Evolutionary conservation across 2,329 filamentous ascomycete species (phyloP), one percentile per base, ranked within the genome.

Genomic region (Fusarium chlamydosporum): DNA sequence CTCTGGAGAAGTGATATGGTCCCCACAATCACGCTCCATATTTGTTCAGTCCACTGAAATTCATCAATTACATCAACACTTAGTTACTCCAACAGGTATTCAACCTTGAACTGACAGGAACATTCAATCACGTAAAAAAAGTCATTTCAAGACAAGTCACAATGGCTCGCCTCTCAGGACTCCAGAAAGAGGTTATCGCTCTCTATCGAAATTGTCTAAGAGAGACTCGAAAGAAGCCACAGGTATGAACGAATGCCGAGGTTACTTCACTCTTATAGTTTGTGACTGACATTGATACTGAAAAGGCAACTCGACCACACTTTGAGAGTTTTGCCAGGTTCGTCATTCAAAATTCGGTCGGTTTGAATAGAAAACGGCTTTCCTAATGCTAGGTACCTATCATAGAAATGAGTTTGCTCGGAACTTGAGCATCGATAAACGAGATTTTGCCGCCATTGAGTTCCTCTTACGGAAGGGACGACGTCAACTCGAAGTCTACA

Each of bases 171-270:
- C 83, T 94, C 27, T 97, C 94, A 9, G 96, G 96, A 35, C 84
- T 98, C n/a, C 95, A 98, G 78, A 91, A 88, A 74, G 93, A 97
- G 75, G 95, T 97, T 5, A 80, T 98, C 52, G 85, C 89, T 34
- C 87, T 99, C 15, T 99, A 98, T 78, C 89, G 95, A 61, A 88
- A 89, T 76, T 98, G 95, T 75, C 83, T 99, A 27, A 88, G 94
- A 62, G 92, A 92, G 75, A 89, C 91, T 61, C 88, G 91, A 63
- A 90, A 89, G 75, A 98, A 99, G 79, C 93, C 94, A 50, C 77
- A 81, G 73, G 93, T 95, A 78, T 15, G 63, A 48, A 46, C 52
- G 23, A 33, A 41, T 60, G 47, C 15, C 15, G 40, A 41, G 37
- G 26, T 13, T 31, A 41, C 7, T 27, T 42, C 9, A 43, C 35